Evolutionary conservation across 768 basidiomycete genomes (phyloP).

Genomic region (Leccinum boreale): DNA sequence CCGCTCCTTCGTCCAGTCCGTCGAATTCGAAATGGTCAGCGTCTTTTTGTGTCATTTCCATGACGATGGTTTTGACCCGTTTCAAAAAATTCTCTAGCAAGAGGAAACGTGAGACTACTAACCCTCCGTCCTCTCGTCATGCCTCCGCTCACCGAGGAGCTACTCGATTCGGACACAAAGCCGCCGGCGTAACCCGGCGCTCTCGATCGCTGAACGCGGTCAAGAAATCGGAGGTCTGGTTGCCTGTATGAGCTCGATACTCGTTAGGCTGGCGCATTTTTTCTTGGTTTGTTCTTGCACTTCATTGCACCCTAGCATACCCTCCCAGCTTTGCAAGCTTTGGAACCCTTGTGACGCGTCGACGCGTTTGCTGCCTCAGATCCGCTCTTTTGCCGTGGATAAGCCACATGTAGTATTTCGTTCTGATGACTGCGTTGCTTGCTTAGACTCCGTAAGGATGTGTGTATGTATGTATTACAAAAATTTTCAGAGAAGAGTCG

Average conservation of each 20-base stretch:
- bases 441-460: neutral
- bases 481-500: neutral
- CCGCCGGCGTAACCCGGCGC: slow-evolving; percentile 9
- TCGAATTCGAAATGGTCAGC: slow-evolving; percentile 15
- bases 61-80: neutral
- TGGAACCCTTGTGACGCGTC: slow-evolving; percentile 2
- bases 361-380: slow-evolving; percentile 5
- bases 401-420: slow-evolving; percentile 7
- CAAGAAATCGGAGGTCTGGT: slow-evolving; percentile 14
- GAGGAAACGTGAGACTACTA: neutral
- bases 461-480: neutral
- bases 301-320: neutral
- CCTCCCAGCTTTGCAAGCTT: neutral
- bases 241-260: slow-evolving; percentile 6
- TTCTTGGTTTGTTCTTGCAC: neutral
- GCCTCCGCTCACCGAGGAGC: neutral
- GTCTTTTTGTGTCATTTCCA: neutral
- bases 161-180: slow-evolving; percentile 3
- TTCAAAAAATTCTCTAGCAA: neutral
- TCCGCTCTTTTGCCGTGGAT: slow-evolving; percentile 6
- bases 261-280: neutral
- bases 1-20: neutral
- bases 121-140: slow-evolving; percentile 9
- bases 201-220: slow-evolving; percentile 2
- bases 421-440: neutral